Evolutionary conservation across 192 early-diverging fungal genomes (phyloP).

Genomic region (Lunasporangiospora selenospora): DNA sequence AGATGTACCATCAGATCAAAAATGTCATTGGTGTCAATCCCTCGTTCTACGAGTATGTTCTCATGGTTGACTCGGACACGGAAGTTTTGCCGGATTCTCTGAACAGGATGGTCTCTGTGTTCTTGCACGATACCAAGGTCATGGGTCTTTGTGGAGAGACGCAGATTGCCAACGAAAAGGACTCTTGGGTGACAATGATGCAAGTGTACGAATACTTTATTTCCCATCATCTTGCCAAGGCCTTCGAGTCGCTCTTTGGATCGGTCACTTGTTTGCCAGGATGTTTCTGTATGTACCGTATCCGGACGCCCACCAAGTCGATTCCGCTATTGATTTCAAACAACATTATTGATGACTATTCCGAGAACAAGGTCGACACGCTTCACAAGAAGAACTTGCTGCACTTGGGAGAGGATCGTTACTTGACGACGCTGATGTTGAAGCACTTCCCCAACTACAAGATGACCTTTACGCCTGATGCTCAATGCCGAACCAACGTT

Average conservation of each 20-base stretch:
- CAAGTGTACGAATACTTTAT: conserved; percentile 99
- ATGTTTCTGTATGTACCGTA: conserved; percentile 99
- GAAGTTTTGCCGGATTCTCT: conserved; percentile 90
- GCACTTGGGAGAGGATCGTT: conserved; percentile 98
- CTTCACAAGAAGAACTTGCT: conserved; percentile 99
- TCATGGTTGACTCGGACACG: conserved; percentile 99
- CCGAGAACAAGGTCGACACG: conserved; percentile 93
- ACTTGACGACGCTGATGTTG: conserved; percentile 92
- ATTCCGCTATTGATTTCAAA: conserved; percentile 90
- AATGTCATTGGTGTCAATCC: conserved; percentile 98
- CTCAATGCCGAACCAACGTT: conserved; percentile 91
- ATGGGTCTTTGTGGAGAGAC: conserved; percentile 98
- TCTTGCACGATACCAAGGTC: conserved; percentile 91
- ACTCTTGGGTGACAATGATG: conserved; percentile 97
- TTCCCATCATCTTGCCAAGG: conserved; percentile 95
- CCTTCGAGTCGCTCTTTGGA: conserved; percentile 97
- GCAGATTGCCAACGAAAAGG: conserved; percentile 88
- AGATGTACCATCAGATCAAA: conserved; percentile 99
- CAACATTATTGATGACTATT: conserved; percentile 91
- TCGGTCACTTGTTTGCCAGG: conserved; percentile 98
- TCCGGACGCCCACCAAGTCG: conserved; percentile 88
- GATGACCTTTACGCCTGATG: conserved; percentile 92
- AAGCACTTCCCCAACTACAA: conserved; percentile 99
- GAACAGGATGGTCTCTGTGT: conserved; percentile 89
- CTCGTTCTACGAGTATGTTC: conserved; percentile 92